These are phyloP conservation scores for Dalbergia oliveri DNA, from an alignment of 306 rosid genomes.

Conservation along the genomic window DNA sequence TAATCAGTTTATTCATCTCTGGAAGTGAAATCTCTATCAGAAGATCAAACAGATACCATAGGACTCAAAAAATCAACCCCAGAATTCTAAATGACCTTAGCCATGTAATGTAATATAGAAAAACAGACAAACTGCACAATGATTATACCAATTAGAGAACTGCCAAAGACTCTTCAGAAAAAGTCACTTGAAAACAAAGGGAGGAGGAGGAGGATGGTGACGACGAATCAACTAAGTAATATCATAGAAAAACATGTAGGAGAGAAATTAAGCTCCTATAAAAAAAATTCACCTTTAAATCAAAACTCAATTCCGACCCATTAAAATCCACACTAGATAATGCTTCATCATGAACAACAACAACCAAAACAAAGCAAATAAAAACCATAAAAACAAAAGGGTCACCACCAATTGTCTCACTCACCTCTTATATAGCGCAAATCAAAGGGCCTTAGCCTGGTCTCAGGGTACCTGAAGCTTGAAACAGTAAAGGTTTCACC, in stretches of 20 bases:
- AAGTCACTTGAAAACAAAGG: conserved; percentile 3
- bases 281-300: not conserved
- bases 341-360: conserved; percentile 7
- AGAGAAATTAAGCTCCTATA: conserved; percentile 5
- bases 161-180: not conserved
- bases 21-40: not conserved
- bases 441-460: conserved; percentile 66
- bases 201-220: not conserved
- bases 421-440: conserved; percentile 84
- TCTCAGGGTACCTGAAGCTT: conserved; percentile 72
- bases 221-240: not conserved
- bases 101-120: not conserved
- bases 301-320: conserved; percentile 43
- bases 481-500: conserved; percentile 73
- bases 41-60: conserved; percentile 10
- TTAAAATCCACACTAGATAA: conserved; percentile 23
- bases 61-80: not conserved
- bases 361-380: conserved; percentile 12
- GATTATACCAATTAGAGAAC: not conserved
- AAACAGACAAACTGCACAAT: not conserved
- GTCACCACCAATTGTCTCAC: conserved; percentile 14
- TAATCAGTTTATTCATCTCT: not conserved
- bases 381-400: conserved; percentile 41
- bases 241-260: conserved; percentile 7
- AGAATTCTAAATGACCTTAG: not conserved